Conservation (phyloP, 2,329 filamentous ascomycete species). For the Gliomastix tumulicola region DNA sequence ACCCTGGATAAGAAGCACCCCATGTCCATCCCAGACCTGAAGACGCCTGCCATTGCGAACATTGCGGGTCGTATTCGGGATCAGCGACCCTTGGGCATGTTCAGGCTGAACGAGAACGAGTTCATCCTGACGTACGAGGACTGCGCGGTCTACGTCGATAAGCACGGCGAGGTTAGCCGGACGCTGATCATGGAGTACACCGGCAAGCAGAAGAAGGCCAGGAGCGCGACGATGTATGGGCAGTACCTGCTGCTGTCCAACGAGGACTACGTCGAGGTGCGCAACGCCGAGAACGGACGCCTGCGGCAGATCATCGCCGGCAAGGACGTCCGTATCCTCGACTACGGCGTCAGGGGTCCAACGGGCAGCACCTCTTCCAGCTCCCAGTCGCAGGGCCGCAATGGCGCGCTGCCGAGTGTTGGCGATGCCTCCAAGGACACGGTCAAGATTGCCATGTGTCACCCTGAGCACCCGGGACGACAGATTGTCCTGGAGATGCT, state of each 20-base stretch:
- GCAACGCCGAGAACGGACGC: slow-evolving; percentile 92
- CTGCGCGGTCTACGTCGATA: slow-evolving; percentile 96
- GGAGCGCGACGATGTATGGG: slow-evolving; percentile 80
- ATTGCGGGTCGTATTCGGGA: slow-evolving; percentile 79
- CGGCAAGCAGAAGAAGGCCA: slow-evolving; percentile 73
- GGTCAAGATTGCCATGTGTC: slow-evolving; percentile 92
- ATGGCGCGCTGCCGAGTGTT: slow-evolving; percentile 23
- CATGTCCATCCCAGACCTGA: slow-evolving; percentile 86
- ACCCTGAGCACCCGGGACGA: slow-evolving; percentile 76
- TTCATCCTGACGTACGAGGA: slow-evolving; percentile 93
- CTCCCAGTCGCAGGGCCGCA: slow-evolving; percentile 22
- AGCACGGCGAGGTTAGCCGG: slow-evolving; percentile 90
- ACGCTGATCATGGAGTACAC: slow-evolving; percentile 98
- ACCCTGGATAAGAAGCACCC: slow-evolving; percentile 96
- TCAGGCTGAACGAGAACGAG: slow-evolving; percentile 84
- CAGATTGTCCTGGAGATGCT: slow-evolving; percentile 91
- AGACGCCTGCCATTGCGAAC: slow-evolving; percentile 68
- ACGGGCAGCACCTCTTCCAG: slow-evolving; percentile 38
- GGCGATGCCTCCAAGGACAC: slow-evolving; percentile 57
- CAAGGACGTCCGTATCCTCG: slow-evolving; percentile 80
- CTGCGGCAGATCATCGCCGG: slow-evolving; percentile 92
- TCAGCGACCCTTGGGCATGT: slow-evolving; percentile 89
- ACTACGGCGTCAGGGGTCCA: slow-evolving; percentile 68
- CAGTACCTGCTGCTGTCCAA: slow-evolving; percentile 92
- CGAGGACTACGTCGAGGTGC: slow-evolving; percentile 92